These are phyloP conservation scores for Malus hybrid DNA, from an alignment of 331 rosid species.

Conservation along the genomic window DNA sequence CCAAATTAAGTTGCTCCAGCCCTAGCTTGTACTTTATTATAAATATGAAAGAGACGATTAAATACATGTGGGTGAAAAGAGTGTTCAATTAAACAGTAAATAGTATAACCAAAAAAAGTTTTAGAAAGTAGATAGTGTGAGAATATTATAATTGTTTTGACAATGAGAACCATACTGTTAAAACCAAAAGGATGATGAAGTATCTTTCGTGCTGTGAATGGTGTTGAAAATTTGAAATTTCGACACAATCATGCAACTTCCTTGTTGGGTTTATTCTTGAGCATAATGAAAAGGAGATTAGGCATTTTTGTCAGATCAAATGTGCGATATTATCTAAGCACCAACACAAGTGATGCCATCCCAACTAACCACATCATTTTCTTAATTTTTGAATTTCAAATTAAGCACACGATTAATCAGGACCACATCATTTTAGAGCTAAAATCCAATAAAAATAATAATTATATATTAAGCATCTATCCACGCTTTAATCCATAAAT, in stretches of 20 bases:
- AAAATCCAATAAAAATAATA: neutral
- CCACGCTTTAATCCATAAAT: slow-evolving; percentile 21
- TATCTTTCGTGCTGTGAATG: neutral
- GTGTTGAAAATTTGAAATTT: neutral
- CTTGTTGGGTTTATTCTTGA: neutral
- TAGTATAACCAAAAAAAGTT: too few relatives aligned
- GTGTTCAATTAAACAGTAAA: too few relatives aligned
- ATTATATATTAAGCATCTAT: neutral
- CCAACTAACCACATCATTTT: neutral
- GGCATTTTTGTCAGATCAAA: neutral
- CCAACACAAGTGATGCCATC: neutral
- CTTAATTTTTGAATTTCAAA: neutral
- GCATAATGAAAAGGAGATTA: neutral
- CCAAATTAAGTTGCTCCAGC: too few relatives aligned
- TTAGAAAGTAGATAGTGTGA: too few relatives aligned
- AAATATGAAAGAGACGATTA: too few relatives aligned
- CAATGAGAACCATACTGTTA: neutral
- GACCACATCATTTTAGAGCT: neutral
- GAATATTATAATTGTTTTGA: too few relatives aligned
- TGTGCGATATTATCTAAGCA: neutral
- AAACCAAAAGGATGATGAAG: neutral
- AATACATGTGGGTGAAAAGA: too few relatives aligned
- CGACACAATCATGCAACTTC: neutral
- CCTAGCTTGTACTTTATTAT: too few relatives aligned
- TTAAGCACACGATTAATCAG: neutral